Conservation (phyloP, 1,284 basidiomycete species). For the Golubevia sp. region DNA sequence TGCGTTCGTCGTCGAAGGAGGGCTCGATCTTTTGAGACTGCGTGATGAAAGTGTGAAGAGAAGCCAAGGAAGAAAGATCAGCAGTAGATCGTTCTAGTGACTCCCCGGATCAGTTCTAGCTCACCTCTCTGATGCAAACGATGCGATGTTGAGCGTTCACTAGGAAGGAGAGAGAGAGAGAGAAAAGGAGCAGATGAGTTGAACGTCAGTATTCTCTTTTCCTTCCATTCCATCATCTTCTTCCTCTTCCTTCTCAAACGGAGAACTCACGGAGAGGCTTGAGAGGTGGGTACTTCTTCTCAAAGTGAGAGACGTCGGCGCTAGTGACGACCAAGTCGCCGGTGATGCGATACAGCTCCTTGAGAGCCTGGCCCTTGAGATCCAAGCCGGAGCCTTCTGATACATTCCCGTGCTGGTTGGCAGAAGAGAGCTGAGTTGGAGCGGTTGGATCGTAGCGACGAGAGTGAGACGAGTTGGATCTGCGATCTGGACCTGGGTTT, state of each 20-base stretch:
- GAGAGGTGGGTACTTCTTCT: not conserved
- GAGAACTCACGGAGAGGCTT: not conserved
- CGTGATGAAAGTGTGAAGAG: not conserved
- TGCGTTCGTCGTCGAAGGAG: not conserved
- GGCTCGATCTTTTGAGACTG: not conserved
- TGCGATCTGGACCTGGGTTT: no score
- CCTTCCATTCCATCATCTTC: no score
- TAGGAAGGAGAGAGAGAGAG: no score
- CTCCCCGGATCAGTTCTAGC: not conserved
- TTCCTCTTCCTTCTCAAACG: no score
- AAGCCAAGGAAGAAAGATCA: no score
- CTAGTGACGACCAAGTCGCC: not conserved
- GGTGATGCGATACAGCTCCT: not conserved
- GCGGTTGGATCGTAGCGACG: no score
- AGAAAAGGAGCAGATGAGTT: no score
- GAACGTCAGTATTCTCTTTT: no score
- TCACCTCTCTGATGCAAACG: not conserved
- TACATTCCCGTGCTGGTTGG: not conserved
- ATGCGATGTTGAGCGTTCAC: not conserved
- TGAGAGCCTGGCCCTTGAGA: not conserved
- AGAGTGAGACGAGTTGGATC: not conserved
- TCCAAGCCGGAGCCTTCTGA: not conserved
- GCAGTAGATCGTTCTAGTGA: no score
- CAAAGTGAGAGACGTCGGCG: not conserved
- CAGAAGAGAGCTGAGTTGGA: not conserved